Base-by-base conservation (phyloP, 2,329 filamentous ascomycete genomes). In the Aureobasidium vineae region DNA sequence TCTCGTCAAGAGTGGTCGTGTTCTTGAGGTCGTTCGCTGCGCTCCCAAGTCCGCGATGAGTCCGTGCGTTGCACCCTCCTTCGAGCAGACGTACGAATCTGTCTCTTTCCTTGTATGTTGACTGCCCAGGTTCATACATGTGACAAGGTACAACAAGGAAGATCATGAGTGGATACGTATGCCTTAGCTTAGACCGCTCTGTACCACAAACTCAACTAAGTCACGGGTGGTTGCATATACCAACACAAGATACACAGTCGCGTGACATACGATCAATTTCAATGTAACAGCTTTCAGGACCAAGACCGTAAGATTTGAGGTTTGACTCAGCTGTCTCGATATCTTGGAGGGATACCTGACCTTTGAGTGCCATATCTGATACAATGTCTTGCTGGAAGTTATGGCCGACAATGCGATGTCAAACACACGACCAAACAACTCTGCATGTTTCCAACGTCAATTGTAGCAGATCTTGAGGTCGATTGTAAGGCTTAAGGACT, bases 1-100 rank as follows among this genome's bases (percentile, higher is more conserved):
- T 11, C 10, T 31, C 26, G 53, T 23, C 21, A 41, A n/a, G 53
- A 19, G 36, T 41, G 53, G 50, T 38, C 11, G 50, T 54, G 15
- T 11, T 21, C 28, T 31, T 19, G 36, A 54, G 31, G 33, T 54
- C n/a, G 13, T 54, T 54, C 50, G 50, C 16, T 54, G 50, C 50
- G 50, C 50, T 38, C 19, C 16, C 53, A 41, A 56, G 36, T 56
- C 53, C 53, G 53, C 23, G 5, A 28, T 16, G 53, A 56, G 53
- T 56, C 53, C 53, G 53, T 56, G 36, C 53, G 53, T 26, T 19
- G n/a, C 53, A 56, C 21, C 36, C 52, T 40, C 41, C 53, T 28
- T 56, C 23, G 23, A 28, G 53, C 36, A 28, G 38, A 38, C n/a
- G 8, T 11, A 53, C 21, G 50, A 36, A 53, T 11, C 4, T 15